phyloP scores from a whole-genome alignment of 371 early-diverging fungal genomes.

The Basidiobolus meristosporus region DNA sequence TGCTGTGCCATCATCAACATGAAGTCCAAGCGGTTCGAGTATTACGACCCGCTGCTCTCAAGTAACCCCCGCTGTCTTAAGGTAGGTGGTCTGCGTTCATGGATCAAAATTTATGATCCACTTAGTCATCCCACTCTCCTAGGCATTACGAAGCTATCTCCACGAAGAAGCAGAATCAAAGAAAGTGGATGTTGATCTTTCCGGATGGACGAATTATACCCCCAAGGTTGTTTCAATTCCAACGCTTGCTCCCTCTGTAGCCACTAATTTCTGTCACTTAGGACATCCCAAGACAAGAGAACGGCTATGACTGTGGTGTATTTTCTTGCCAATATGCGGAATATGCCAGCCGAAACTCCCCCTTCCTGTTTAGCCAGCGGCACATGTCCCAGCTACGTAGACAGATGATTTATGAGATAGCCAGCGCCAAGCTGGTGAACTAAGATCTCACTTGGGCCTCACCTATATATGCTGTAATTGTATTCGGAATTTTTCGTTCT shows the following conservation, averaged over 20 bases:
- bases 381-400: conserved; percentile 51
- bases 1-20: conserved; percentile 62
- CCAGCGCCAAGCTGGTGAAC: conserved; percentile 12
- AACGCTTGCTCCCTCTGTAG: neutral
- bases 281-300: conserved; percentile 67
- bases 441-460: conserved; percentile 1
- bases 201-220: conserved; percentile 39
- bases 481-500: too few species aligned
- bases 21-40: conserved; percentile 33
- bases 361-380: conserved; percentile 52
- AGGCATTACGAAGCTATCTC: conserved; percentile 44
- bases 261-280: conserved; percentile 2
- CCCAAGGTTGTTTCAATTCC: conserved; percentile 18
- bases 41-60: conserved; percentile 76
- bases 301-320: conserved; percentile 95
- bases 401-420: conserved; percentile 57
- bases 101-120: neutral
- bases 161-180: conserved; percentile 55
- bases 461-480: too few species aligned
- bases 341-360: conserved; percentile 23
- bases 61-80: conserved; percentile 23
- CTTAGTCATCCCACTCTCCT: neutral
- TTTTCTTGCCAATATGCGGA: conserved; percentile 87
- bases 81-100: conserved; percentile 6
- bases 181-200: conserved; percentile 27